Base-by-base conservation (phyloP, 305 asterid species). In the Nicotiana rustica region DNA sequence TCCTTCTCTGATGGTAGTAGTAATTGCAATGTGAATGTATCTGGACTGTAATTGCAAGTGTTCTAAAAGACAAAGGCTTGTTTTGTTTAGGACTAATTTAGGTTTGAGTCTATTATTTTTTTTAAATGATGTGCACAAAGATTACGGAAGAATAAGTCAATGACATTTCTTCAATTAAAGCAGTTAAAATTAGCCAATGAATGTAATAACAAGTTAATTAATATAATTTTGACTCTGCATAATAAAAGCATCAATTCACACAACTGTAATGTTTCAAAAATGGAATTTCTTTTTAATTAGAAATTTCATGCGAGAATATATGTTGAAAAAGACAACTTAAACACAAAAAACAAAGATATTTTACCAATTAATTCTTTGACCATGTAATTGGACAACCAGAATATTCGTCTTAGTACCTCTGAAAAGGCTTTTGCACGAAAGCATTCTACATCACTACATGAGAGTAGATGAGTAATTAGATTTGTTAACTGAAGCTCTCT, bases 1-100 rank as follows among this genome's bases (percentile, higher is more conserved):
- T 67, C 77, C 83, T 84, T 87, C 84, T 44, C 64, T 35, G 61
- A 65, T 80, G 44, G 57, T 68, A 65, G 61, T 87, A 89, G 84
- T 87, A 82, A 57, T 86, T 90, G 88, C 81, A 57, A 0, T 75
- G 47, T 52, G 79, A 75, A 52, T 75, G 79, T 61, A 66, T 17
- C 68, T 79, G 5, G 79, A 52, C 57, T 41, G 47, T 36, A 36
- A 36, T 36, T 36, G 41, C 41, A 36, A 36, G 6, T 36, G 41
- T 36, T 36, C 6, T 36, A 36, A 36, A 4, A 6, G 41, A 36
- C 41, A 4, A 36, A 36, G 41, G 41, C 41, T 36, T 36, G 41
- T 36, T 36, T 36, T 36, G 41, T 36, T 36, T 5, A 36, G 41
- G 41, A 36, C 41, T 36, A 36, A 36, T 36, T 5, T 25, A 25